phyloP scores from a whole-genome alignment of 345 rosid species.

The Melaleuca quinquenervia region DNA sequence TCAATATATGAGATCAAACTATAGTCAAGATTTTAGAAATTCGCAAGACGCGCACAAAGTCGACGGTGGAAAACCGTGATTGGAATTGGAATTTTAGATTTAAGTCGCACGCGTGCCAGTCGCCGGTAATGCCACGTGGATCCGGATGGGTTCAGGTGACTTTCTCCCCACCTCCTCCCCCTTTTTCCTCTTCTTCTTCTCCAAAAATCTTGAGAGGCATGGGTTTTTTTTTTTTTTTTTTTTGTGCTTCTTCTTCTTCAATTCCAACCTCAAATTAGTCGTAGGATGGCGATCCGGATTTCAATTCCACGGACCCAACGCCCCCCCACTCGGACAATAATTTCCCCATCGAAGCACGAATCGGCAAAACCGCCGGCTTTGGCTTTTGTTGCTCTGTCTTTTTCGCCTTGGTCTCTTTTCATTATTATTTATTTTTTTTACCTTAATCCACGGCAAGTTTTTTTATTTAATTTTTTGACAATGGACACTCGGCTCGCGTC shows the following conservation, averaged over 20 bases:
- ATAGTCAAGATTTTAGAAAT: too few species aligned
- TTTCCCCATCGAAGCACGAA: background rate
- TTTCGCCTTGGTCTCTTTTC: background rate
- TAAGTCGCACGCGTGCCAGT: background rate
- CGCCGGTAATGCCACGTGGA: background rate
- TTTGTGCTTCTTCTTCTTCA: too few species aligned
- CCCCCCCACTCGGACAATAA: background rate
- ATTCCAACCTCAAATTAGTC: background rate
- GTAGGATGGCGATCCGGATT: background rate
- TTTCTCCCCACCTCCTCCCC: background rate
- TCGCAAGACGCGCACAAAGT: too few species aligned
- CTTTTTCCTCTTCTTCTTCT: background rate
- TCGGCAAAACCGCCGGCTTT: background rate
- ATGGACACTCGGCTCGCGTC: background rate
- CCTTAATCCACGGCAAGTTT: background rate
- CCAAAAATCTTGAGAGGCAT: background rate
- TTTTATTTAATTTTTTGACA: background rate
- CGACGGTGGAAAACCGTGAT: too few species aligned
- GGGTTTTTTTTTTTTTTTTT: background rate
- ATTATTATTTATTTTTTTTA: background rate
- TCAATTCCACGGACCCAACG: background rate
- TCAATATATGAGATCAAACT: too few species aligned
- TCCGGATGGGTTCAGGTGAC: background rate
- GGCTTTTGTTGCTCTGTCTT: background rate
- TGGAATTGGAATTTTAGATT: too few species aligned